These are phyloP conservation scores for Phytophthora constricta DNA, from an alignment of 352 stramenopile species.

Conservation along the genomic window DNA sequence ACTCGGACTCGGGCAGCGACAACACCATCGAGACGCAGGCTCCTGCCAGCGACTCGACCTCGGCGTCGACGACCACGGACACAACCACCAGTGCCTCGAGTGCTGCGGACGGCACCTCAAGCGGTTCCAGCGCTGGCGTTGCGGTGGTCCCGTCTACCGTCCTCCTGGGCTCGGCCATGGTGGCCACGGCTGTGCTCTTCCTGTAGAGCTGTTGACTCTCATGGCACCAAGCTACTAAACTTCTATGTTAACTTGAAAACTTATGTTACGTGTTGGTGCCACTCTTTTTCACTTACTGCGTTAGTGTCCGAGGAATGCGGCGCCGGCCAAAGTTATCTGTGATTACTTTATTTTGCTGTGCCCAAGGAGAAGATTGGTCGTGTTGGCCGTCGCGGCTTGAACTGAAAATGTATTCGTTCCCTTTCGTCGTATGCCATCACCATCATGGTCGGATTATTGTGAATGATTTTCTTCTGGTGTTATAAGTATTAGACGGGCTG, in stretches of 20 bases:
- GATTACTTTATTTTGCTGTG: neutral
- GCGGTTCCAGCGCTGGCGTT: slow-evolving; percentile 22
- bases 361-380: neutral
- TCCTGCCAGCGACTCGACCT: slow-evolving; percentile 18
- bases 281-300: too few species aligned
- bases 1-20: slow-evolving; percentile 39
- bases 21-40: slow-evolving; percentile 30
- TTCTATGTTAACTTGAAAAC: too few species aligned
- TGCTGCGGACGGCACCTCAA: slow-evolving; percentile 27
- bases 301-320: neutral
- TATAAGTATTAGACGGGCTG: slow-evolving; percentile 7
- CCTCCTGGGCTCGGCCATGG: slow-evolving; percentile 27
- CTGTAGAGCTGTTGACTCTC: slow-evolving; percentile 23
- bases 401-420: neutral
- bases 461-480: neutral
- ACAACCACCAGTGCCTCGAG: slow-evolving; percentile 27
- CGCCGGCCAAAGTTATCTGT: neutral
- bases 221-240: slow-evolving; percentile 3
- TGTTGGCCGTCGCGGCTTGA: neutral
- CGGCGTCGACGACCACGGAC: slow-evolving; percentile 26
- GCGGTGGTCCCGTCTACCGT: slow-evolving; percentile 14
- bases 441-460: too few species aligned
- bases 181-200: slow-evolving; percentile 31
- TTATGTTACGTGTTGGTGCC: too few species aligned
- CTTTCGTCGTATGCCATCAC: neutral